Conservation (phyloP, 495 filamentous ascomycete species). For the Neurospora sp. region DNA sequence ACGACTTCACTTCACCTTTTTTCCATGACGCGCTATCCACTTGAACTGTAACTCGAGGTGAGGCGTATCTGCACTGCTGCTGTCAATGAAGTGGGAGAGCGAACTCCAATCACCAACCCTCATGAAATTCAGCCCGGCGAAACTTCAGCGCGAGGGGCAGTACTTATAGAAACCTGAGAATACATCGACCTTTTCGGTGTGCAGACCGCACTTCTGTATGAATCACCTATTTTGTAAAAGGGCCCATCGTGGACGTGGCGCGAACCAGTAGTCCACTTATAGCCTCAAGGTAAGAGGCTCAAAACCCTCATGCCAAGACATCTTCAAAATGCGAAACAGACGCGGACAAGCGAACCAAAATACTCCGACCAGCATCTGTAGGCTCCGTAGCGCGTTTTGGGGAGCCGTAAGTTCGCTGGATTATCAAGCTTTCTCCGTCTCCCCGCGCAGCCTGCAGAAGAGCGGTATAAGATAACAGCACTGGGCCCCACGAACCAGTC, state of each 20-base stretch:
- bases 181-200: neutral
- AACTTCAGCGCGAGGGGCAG: neutral
- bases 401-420: neutral
- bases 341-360: neutral
- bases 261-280: neutral
- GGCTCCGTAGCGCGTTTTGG: neutral
- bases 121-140: neutral
- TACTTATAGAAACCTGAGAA: neutral
- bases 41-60: neutral
- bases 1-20: neutral
- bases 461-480: neutral
- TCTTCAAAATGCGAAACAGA: neutral
- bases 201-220: neutral
- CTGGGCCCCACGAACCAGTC: neutral
- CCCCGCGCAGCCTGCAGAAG: neutral
- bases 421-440: neutral
- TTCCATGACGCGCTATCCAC: neutral
- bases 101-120: neutral
- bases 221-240: neutral
- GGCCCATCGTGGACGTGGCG: neutral
- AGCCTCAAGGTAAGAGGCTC: neutral
- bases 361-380: neutral
- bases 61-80: neutral
- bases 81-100: neutral
- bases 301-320: neutral